Evolutionary conservation across 1,284 basidiomycete species (phyloP).

Genomic region (Leccinum holopus): DNA sequence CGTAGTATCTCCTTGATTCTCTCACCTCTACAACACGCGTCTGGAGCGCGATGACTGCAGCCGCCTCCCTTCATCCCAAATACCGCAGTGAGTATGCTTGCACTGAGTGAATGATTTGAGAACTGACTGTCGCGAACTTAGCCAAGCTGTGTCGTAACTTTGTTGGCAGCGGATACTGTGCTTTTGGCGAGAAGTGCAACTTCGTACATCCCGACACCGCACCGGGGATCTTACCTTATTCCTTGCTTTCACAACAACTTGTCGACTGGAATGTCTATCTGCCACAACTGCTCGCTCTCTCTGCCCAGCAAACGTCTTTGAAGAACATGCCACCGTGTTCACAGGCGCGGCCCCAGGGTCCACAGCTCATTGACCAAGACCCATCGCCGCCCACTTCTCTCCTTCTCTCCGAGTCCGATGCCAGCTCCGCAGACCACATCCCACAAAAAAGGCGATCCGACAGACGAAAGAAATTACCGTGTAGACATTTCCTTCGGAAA

Average conservation of each 20-base stretch:
- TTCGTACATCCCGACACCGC: conserved; percentile 31
- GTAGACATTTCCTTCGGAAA: conserved; percentile 43
- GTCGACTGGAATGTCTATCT: conserved; percentile 20
- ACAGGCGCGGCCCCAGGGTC: conserved; percentile 7
- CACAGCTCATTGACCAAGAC: conserved; percentile 19
- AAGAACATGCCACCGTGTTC: conserved; percentile 4
- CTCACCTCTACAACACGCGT: conserved; percentile 5
- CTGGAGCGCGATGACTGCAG: conserved; percentile 8
- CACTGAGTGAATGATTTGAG: background rate
- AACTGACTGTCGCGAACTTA: conserved; percentile 15
- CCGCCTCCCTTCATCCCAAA: conserved; percentile 23
- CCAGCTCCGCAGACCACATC: conserved; percentile 12
- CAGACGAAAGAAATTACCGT: conserved; percentile 38
- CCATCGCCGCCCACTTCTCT: conserved; percentile 16
- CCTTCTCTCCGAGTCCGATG: conserved; percentile 27
- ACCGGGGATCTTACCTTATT: conserved; percentile 6
- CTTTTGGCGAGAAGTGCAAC: conserved; percentile 30
- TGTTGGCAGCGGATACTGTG: conserved; percentile 25
- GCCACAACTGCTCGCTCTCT: conserved; percentile 20
- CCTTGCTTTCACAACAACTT: conserved; percentile 14
- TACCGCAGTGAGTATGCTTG: conserved; percentile 34
- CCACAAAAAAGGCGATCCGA: conserved; percentile 13
- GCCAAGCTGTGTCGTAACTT: conserved; percentile 33
- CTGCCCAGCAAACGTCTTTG: conserved; percentile 5
- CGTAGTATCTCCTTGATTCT: background rate